Conservation (phyloP, 495 filamentous ascomycete species). For the Neurospora sp. region DNA sequence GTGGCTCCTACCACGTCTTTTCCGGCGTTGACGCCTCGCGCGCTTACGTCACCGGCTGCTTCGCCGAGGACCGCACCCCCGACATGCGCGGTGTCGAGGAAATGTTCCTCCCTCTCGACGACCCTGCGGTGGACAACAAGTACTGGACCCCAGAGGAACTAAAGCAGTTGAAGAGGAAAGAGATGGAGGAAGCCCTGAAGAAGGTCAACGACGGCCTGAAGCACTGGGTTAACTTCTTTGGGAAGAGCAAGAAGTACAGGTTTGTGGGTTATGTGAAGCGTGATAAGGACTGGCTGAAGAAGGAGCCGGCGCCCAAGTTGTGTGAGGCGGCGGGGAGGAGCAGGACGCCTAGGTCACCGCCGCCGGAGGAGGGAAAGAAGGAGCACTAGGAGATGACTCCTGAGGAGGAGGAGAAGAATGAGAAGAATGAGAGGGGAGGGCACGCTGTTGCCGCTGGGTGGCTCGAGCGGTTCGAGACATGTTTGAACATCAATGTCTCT, state of each 20-base stretch:
- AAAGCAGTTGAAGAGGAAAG: slow-evolving; percentile 42
- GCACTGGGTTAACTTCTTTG: slow-evolving; percentile 71
- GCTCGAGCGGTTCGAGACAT: background rate
- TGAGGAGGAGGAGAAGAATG: background rate
- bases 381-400: background rate
- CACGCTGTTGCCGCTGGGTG: background rate
- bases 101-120: slow-evolving; percentile 74
- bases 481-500: background rate
- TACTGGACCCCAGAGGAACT: slow-evolving; percentile 42
- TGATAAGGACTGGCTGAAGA: slow-evolving; percentile 36
- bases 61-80: slow-evolving; percentile 68
- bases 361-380: slow-evolving; percentile 18
- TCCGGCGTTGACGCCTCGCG: slow-evolving; percentile 78
- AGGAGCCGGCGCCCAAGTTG: slow-evolving; percentile 28
- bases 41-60: slow-evolving; percentile 95
- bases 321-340: slow-evolving; percentile 36
- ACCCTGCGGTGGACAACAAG: slow-evolving; percentile 39
- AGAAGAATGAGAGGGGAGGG: background rate
- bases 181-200: slow-evolving; percentile 39
- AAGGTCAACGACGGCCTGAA: slow-evolving; percentile 47
- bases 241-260: slow-evolving; percentile 61
- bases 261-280: slow-evolving; percentile 55
- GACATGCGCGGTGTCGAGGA: slow-evolving; percentile 81
- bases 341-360: slow-evolving; percentile 28
- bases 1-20: slow-evolving; percentile 82